These are phyloP conservation scores for Aegilops umbellulata DNA, from an alignment of 176 grass and related monocot genomes.

Conservation along the genomic window DNA sequence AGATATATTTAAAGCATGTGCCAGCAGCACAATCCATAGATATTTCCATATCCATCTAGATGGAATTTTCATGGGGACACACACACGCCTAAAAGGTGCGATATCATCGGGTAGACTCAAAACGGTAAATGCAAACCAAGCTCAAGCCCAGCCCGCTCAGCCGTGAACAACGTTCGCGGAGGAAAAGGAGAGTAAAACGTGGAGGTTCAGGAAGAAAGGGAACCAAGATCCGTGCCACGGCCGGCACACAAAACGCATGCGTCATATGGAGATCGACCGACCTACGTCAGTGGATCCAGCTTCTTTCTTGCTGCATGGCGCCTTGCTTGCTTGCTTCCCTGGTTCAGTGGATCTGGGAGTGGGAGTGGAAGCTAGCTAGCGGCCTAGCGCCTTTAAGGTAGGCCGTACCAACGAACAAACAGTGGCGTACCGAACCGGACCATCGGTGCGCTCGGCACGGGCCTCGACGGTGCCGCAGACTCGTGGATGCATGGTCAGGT, in stretches of 20 bases:
- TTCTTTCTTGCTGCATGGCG: not conserved
- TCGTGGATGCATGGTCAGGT: not conserved
- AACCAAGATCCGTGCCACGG: not conserved
- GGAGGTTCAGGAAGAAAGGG: not conserved
- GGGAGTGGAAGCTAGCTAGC: too few relatives aligned
- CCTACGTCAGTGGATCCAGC: not conserved
- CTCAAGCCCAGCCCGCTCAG: not conserved
- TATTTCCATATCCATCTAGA: too few relatives aligned
- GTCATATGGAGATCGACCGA: not conserved
- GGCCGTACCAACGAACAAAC: not conserved
- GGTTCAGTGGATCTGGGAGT: not conserved
- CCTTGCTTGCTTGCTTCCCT: not conserved
- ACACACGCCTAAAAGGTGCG: too few relatives aligned
- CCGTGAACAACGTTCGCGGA: too few relatives aligned
- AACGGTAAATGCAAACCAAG: too few relatives aligned
- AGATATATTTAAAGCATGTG: not conserved
- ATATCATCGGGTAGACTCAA: too few relatives aligned
- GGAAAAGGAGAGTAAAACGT: not conserved
- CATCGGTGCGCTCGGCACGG: too few relatives aligned
- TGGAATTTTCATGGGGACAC: too few relatives aligned
- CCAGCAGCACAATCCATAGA: too few relatives aligned
- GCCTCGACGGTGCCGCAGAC: too few relatives aligned
- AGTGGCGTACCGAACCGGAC: not conserved
- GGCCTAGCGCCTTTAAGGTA: too few relatives aligned
- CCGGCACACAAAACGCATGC: not conserved